Conservation (phyloP, 2,329 filamentous ascomycete species). For the Cordyceps javanica region DNA sequence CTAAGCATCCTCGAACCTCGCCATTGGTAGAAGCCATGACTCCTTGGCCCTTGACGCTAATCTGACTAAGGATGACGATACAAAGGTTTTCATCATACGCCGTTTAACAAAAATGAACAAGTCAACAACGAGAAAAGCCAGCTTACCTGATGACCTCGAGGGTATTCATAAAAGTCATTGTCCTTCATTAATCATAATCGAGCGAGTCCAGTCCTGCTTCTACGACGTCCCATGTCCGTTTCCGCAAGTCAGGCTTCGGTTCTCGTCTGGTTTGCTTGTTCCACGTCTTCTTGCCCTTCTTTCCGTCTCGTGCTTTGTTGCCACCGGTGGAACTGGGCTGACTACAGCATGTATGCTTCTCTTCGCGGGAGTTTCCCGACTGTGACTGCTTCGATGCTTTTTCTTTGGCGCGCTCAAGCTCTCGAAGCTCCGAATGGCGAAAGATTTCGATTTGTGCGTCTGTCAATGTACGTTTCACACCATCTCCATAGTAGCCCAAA, state of each 20-base stretch:
- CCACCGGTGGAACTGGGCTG: background rate
- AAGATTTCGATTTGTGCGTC: constrained; percentile 90
- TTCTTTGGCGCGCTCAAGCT: constrained; percentile 51
- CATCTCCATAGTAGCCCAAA: constrained; percentile 81
- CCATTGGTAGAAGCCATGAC: constrained; percentile 23
- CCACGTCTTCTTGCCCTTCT: constrained; percentile 31
- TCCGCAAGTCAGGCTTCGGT: constrained; percentile 56
- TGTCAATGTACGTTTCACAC: constrained; percentile 81
- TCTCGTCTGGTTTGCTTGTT: constrained; percentile 34
- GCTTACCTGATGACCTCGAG: constrained; percentile 16
- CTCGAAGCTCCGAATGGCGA: constrained; percentile 77
- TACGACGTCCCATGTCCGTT: constrained; percentile 62
- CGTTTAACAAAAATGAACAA: constrained; percentile 12
- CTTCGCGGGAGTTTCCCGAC: constrained; percentile 13
- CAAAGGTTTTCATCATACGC: constrained; percentile 72
- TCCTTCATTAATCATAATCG: constrained; percentile 60
- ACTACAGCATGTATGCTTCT: constrained; percentile 1
- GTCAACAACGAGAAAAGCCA: background rate
- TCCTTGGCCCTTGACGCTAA: constrained; percentile 28
- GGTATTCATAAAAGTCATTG: constrained; percentile 29
- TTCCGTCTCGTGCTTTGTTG: constrained; percentile 16
- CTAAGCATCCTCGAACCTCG: constrained; percentile 28
- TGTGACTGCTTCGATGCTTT: constrained; percentile 20
- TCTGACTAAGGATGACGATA: constrained; percentile 99
- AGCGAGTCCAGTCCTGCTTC: constrained; percentile 54